Conservation (phyloP, 768 basidiomycete genomes). For the Lactifluus hygrophoroides region DNA sequence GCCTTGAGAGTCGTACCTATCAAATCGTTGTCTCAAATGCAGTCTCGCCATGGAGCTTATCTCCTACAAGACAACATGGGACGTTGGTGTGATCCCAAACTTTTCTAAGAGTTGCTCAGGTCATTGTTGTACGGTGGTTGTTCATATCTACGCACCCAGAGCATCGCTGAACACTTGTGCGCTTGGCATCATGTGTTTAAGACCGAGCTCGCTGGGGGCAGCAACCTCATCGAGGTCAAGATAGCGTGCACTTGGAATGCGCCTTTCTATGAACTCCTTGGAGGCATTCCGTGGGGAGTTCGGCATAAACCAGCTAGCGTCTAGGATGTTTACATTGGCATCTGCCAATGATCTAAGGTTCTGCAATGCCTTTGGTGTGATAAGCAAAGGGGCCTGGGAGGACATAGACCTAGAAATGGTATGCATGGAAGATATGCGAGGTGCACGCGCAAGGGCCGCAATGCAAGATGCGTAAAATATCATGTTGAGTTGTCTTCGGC, state of each 20-base stretch:
- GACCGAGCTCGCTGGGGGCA: constrained; percentile 61
- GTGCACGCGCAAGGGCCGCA: neutral
- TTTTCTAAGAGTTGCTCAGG: constrained; percentile 37
- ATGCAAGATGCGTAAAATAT: neutral
- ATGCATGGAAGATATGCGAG: neutral
- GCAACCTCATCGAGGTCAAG: constrained; percentile 78
- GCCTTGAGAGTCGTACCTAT: constrained; percentile 83
- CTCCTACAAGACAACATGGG: constrained; percentile 73
- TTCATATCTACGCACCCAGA: constrained; percentile 50
- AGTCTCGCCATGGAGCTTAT: neutral
- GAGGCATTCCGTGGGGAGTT: constrained; percentile 60
- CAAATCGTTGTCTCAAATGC: constrained; percentile 5
- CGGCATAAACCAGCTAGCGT: constrained; percentile 94
- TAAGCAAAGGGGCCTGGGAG: constrained; percentile 25
- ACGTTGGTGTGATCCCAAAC: constrained; percentile 61
- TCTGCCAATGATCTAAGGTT: constrained; percentile 19
- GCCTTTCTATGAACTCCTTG: constrained; percentile 58
- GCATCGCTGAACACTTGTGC: constrained; percentile 62
- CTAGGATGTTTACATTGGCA: constrained; percentile 41
- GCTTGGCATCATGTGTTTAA: constrained; percentile 93
- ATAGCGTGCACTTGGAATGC: constrained; percentile 65
- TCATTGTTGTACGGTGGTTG: neutral
- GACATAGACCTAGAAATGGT: constrained; percentile 3
- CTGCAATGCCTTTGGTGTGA: constrained; percentile 28
- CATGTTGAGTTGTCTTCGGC: neutral